A percentile compares a stretch with the other conserved stretches of the same genome.
Evolutionary conservation across 495 filamentous ascomycete genomes (phyloP).

Genomic region (Oidiodendron maius): DNA sequence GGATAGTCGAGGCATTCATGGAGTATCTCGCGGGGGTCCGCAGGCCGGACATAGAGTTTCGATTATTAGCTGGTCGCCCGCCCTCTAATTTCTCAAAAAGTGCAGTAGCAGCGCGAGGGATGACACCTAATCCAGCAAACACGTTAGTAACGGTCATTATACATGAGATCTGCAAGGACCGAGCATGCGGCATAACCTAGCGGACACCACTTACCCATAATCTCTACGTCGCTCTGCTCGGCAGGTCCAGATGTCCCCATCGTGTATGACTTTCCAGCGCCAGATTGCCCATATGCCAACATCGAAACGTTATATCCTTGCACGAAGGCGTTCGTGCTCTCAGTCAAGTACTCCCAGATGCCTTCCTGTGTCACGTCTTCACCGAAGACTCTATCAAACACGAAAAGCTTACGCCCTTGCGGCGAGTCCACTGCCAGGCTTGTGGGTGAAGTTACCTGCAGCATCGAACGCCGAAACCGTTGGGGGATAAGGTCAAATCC

Average conservation of each 20-base stretch:
- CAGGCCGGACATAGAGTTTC: slow-evolving; percentile 68
- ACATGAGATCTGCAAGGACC: not conserved
- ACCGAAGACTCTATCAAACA: slow-evolving; percentile 92
- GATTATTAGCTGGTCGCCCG: slow-evolving; percentile 34
- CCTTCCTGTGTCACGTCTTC: slow-evolving; percentile 81
- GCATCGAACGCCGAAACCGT: slow-evolving; percentile 89
- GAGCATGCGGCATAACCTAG: too few relatives aligned
- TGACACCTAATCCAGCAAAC: slow-evolving; percentile 59
- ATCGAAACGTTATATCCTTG: slow-evolving; percentile 99
- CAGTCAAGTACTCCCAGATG: slow-evolving; percentile 89
- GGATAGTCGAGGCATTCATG: slow-evolving; percentile 42
- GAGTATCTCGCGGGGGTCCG: slow-evolving; percentile 81
- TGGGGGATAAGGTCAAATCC: slow-evolving; percentile 93
- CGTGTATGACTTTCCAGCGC: slow-evolving; percentile 98
- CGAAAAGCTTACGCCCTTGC: slow-evolving; percentile 88
- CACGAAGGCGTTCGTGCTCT: slow-evolving; percentile 85
- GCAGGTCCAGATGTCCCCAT: slow-evolving; percentile 93
- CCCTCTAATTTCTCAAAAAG: slow-evolving; percentile 84
- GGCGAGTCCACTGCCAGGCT: slow-evolving; percentile 84
- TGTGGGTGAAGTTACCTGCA: slow-evolving; percentile 78
- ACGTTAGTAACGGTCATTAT: slow-evolving; percentile 8
- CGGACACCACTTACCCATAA: slow-evolving; percentile 70
- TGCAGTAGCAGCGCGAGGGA: slow-evolving; percentile 80
- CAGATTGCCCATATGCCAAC: slow-evolving; percentile 97
- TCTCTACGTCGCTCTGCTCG: slow-evolving; percentile 67